These are phyloP conservation scores for Tagetes erecta DNA, from an alignment of 129 eudicot genomes.

Conservation along the genomic window DNA sequence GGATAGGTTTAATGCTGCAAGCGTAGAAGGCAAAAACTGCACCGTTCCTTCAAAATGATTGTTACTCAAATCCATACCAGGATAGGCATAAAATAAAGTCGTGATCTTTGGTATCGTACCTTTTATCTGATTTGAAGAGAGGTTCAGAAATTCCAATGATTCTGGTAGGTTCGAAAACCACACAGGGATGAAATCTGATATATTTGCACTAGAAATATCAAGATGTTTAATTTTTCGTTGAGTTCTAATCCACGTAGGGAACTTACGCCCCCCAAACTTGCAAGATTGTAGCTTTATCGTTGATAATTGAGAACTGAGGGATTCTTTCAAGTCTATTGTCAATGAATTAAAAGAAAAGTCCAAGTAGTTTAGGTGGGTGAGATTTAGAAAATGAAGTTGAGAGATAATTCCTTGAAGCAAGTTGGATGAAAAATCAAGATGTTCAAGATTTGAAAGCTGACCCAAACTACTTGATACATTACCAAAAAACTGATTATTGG, in stretches of 20 bases:
- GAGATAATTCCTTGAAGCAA: constrained; percentile 24
- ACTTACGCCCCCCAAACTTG: constrained; percentile 38
- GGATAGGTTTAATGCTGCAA: constrained; percentile 25
- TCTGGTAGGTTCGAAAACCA: constrained; percentile 36
- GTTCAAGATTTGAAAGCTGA: constrained; percentile 6
- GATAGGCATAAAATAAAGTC: not conserved
- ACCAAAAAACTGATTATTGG: constrained; percentile 25
- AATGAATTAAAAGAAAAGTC: constrained; percentile 41
- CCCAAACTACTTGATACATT: constrained; percentile 10
- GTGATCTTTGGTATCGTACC: constrained; percentile 33
- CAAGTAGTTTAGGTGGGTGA: constrained; percentile 12
- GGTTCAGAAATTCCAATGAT: constrained; percentile 6
- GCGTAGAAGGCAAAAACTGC: not conserved
- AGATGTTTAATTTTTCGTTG: constrained; percentile 14
- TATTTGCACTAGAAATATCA: constrained; percentile 40
- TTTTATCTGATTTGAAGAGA: constrained; percentile 29
- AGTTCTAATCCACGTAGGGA: constrained; percentile 45
- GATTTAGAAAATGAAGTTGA: constrained; percentile 30
- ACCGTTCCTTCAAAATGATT: constrained; percentile 12
- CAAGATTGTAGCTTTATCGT: constrained; percentile 25
- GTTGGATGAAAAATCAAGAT: constrained; percentile 28
- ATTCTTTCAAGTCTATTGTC: constrained; percentile 23
- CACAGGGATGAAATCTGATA: constrained; percentile 34
- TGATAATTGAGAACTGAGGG: constrained; percentile 24
- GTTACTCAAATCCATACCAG: constrained; percentile 30